Base-by-base conservation (phyloP, 2,329 filamentous ascomycete species). In the Sclerotinia glacialis region DNA sequence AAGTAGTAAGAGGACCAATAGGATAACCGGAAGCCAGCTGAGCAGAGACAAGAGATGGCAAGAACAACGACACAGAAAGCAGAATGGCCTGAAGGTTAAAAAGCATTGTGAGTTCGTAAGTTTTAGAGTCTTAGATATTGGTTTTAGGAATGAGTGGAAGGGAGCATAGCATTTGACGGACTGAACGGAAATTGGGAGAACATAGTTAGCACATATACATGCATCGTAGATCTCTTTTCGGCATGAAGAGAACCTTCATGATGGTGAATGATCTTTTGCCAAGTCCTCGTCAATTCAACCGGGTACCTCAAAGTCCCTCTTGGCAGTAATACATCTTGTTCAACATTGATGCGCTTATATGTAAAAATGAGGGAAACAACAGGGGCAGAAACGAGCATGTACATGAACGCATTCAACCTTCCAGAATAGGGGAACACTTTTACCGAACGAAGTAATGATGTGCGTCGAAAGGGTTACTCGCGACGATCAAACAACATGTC, bases 1-100 rank as follows among this genome's bases (percentile, higher is more conserved):
- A 67, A 23, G 70, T 47, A 4, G 70, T 73, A 8, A 66, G 69
- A 11, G 72, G 72, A 2, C 72, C 72, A 16, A 73, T 65, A 9
- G 69, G 37, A 12, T 67, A 64, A n/a, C 64, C 67, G 44, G 61
- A 23, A 49, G 54, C 55, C 34, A 67, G 46, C 28, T 59, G 46
- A 8, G 67, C 56, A 55, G 53, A 50, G 28, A 50, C 53, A 42
- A 65, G 34, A 59, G 55, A 63, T 47, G 63, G 63, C 18, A 65
- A 31, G 40, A 54, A 64, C 18, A 64, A 26, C 18, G 37, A 42
- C 4, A 44, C 50, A 7, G 52, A 56, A 34, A 64, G n/a, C 4
- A 64, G 11, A 46, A 42, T 5, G 11, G 49, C 21, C 16, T 23
- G 55, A 4, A 64, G 21, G 11, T 64, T 56, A 9, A 44, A 9